phyloP scores from a whole-genome alignment of 2,329 filamentous ascomycete genomes.

The Corinectria fuckeliana region DNA sequence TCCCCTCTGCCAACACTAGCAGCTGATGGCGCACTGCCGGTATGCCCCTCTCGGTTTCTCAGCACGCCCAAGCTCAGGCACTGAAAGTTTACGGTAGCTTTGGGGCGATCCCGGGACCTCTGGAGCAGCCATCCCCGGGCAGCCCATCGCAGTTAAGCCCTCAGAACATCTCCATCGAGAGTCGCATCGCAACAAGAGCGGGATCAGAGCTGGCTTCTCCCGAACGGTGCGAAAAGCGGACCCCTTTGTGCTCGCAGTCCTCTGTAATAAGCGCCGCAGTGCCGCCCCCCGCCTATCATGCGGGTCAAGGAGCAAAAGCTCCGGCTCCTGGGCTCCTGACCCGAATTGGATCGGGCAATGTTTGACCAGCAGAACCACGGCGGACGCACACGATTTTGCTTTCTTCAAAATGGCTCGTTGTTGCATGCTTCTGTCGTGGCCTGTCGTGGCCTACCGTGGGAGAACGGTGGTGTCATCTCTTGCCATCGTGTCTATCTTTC shows the following conservation, averaged over 20 bases:
- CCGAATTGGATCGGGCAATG: slow-evolving; percentile 37
- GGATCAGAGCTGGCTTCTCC: background rate
- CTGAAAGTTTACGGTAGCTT: background rate
- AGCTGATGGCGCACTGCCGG: slow-evolving; percentile 27
- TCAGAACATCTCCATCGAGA: background rate
- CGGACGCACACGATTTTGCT: slow-evolving; percentile 40
- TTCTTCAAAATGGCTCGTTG: slow-evolving; percentile 42
- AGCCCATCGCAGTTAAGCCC: slow-evolving; percentile 4
- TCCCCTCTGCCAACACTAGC: slow-evolving; percentile 15
- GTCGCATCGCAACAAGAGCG: background rate
- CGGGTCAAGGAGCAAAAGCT: slow-evolving; percentile 45
- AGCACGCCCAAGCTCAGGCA: background rate
- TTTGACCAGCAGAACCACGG: slow-evolving; percentile 34
- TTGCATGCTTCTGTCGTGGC: slow-evolving; percentile 31
- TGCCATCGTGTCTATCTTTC: slow-evolving; percentile 33
- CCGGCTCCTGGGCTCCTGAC: slow-evolving; percentile 37
- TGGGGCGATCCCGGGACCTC: slow-evolving; percentile 7
- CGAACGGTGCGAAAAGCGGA: slow-evolving; percentile 27
- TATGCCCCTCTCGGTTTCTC: slow-evolving; percentile 6
- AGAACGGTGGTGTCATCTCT: slow-evolving; percentile 26
- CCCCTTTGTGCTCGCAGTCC: slow-evolving; percentile 16
- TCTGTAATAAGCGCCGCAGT: slow-evolving; percentile 41
- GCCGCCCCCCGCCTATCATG: slow-evolving; percentile 40
- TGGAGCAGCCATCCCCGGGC: slow-evolving; percentile 11
- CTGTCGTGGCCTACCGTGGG: slow-evolving; percentile 19